A percentile compares a stretch with the other conserved stretches of the same genome.
These are phyloP conservation scores for Fistulinella cinereoalba DNA, from an alignment of 1,284 basidiomycete species.

Conservation along the genomic window DNA sequence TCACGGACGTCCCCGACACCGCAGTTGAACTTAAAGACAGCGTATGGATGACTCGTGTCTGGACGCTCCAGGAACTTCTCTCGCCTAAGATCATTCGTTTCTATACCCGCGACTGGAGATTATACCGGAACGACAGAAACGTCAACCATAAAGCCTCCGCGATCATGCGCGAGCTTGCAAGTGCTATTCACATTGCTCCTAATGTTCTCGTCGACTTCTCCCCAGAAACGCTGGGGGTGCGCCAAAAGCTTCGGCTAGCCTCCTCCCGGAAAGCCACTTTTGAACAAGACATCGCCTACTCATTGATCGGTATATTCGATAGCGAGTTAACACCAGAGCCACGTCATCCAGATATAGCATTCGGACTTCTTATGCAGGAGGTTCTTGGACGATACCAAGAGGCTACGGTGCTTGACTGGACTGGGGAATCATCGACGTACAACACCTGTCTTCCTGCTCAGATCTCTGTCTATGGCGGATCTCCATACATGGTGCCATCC, in stretches of 20 bases:
- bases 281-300: neutral
- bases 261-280: neutral
- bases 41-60: neutral
- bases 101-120: conserved; percentile 2
- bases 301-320: neutral
- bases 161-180: neutral
- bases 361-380: neutral
- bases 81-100: conserved; percentile 1
- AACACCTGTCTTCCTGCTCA: neutral
- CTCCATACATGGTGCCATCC: neutral
- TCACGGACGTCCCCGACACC: neutral
- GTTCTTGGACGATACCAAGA: neutral
- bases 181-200: neutral
- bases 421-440: neutral
- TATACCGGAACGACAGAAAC: neutral
- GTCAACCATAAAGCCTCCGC: conserved; percentile 2
- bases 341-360: neutral
- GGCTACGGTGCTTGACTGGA: neutral
- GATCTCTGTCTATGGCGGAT: neutral
- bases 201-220: neutral
- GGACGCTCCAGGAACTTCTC: conserved; percentile 6
- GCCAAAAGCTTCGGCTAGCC: neutral
- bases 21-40: neutral
- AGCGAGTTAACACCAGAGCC: neutral
- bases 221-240: neutral